phyloP scores from a whole-genome alignment of 768 basidiomycete genomes.

The Leccinum obscurum region DNA sequence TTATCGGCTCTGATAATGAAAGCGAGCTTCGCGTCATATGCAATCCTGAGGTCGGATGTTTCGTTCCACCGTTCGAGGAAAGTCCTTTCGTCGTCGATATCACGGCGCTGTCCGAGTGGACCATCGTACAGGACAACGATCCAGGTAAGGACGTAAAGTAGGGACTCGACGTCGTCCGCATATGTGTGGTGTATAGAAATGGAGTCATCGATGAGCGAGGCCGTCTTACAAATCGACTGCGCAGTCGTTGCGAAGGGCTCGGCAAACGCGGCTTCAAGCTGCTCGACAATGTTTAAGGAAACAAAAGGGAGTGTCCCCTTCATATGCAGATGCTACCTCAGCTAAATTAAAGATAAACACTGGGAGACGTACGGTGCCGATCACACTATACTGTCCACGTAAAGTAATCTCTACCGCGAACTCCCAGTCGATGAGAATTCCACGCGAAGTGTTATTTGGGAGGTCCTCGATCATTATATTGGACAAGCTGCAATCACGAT shows the following conservation, averaged over 20 bases:
- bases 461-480: background rate
- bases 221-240: background rate
- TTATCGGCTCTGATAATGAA: too few relatives aligned
- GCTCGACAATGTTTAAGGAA: background rate
- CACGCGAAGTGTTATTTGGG: background rate
- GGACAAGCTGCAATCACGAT: background rate
- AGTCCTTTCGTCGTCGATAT: background rate
- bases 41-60: background rate
- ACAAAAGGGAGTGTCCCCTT: background rate
- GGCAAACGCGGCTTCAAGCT: background rate
- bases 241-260: background rate
- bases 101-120: background rate
- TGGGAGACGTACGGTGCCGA: background rate
- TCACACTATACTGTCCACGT: background rate
- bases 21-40: background rate
- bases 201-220: background rate
- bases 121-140: background rate
- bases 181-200: background rate
- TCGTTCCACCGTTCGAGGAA: background rate
- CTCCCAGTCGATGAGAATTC: background rate
- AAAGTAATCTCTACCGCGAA: background rate
- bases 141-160: background rate
- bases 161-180: background rate
- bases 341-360: too few relatives aligned
- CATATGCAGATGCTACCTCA: background rate